Percentiles rank a stretch among this genome's conserved stretches.
Evolutionary conservation across 2,329 filamentous ascomycete species (phyloP).

Genomic region (Acephala macrosclerotiorum): DNA sequence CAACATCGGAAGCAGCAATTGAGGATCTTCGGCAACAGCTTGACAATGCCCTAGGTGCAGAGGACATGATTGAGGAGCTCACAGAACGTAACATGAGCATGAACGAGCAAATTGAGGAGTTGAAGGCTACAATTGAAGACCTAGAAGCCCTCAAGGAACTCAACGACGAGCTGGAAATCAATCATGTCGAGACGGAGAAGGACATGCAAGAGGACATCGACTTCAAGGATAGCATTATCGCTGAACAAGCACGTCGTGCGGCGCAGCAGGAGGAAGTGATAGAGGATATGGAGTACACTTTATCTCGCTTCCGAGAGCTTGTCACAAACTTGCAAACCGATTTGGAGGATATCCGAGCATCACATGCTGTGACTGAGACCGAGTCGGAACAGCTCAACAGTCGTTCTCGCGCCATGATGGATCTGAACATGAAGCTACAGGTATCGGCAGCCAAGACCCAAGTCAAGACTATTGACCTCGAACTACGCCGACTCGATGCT

Average conservation of each 20-base stretch:
- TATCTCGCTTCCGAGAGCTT: constrained; percentile 87
- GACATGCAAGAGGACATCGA: constrained; percentile 95
- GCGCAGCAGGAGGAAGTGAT: constrained; percentile 80
- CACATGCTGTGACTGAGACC: constrained; percentile 89
- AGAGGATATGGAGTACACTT: constrained; percentile 88
- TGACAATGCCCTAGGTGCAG: constrained; percentile 85
- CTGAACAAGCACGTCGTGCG: constrained; percentile 79
- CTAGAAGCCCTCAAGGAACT: constrained; percentile 90
- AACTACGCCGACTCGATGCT: constrained; percentile 85
- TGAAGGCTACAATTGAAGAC: constrained; percentile 83
- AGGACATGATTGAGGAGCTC: constrained; percentile 93
- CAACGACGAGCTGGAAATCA: constrained; percentile 92
- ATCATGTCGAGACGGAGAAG: constrained; percentile 91
- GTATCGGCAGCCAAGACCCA: constrained; percentile 90
- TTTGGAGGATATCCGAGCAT: constrained; percentile 90
- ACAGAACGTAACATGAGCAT: constrained; percentile 87
- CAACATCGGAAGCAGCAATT: constrained; percentile 75
- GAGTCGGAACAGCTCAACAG: constrained; percentile 91
- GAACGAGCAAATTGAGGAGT: constrained; percentile 82
- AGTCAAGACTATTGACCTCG: constrained; percentile 91
- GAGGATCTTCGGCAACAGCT: constrained; percentile 91
- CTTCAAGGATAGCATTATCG: constrained; percentile 82
- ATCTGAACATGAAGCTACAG: constrained; percentile 94
- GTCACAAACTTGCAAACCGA: constrained; percentile 86
- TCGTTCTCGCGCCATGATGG: constrained; percentile 93